Evolutionary conservation across 805 yeast genomes (phyloP), one percentile per base, ranked within the genome.

Genomic region (Tetrapisispora pingtungensis): DNA sequence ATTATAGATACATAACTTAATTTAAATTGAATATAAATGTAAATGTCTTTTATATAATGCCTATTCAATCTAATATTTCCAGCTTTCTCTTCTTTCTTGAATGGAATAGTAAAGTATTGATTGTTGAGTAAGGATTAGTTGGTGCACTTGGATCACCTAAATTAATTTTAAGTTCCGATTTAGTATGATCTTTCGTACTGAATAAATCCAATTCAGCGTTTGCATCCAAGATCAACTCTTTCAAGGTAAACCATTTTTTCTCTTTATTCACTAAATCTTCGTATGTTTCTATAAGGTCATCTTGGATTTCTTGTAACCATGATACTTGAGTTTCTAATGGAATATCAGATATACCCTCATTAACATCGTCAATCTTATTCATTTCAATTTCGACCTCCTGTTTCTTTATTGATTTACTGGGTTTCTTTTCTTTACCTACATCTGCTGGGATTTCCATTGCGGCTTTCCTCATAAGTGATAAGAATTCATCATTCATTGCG

Each of bases 1-100:
- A 78, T 70, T 47, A 65, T 75, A 1, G 83, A 93, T 55, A 66
- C 86, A 28, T 28, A 28, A 28, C 12, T 28, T 12, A 7, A 12
- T 28, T 28, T 28, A 28, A 28, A 7, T 70, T n/a, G 31, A 40
- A 22, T 12, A 31, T 32, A 7, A 40, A 26, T 28, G 32, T 10
- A 12, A 28, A 28, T 28, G 32, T 28, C 32, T 28, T 28, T 28
- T 10, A 28, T 12, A 28, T 28, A 14, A 10, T 28, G 32, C 26
- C 5, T 28, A 12, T 28, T 28, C 13, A 28, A 28, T 28, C 32
- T 28, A 28, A 7, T 28, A 28, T 28, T 7, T 14, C 32, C 12
- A 28, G 12, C 32, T 36, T 42, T 28, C 40, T 28, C 15, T 35
- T 42, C 20, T 36, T 35, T 20, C 18, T 42, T 4, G 30, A 27